Conservation (phyloP, 1,139 yeast species). For the Sugiyamaella neomexicana region DNA sequence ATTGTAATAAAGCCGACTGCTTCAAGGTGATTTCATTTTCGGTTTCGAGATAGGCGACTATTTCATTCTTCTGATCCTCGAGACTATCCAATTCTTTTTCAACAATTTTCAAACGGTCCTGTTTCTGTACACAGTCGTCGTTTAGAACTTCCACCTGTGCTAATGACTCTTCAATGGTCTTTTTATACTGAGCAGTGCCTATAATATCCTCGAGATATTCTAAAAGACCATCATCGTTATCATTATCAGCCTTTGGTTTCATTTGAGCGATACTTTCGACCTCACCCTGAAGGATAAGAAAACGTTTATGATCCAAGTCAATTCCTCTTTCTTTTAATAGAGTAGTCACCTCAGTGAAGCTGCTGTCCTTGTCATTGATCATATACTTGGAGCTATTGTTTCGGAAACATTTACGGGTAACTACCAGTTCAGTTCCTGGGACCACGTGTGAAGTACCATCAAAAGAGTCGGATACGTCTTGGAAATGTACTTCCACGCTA, state of each 20-base stretch:
- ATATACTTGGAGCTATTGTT: slow-evolving; percentile 79
- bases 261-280: slow-evolving; percentile 98
- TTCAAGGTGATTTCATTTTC: slow-evolving; percentile 64
- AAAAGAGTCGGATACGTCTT: slow-evolving; percentile 68
- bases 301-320: slow-evolving; percentile 92
- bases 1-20: slow-evolving; percentile 60
- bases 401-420: slow-evolving; percentile 75
- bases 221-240: slow-evolving; percentile 87
- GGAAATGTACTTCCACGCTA: slow-evolving; percentile 91
- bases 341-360: slow-evolving; percentile 76
- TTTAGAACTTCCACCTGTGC: slow-evolving; percentile 65
- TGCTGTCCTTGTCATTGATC: slow-evolving; percentile 67
- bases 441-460: slow-evolving; percentile 46
- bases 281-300: slow-evolving; percentile 94
- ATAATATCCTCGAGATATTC: slow-evolving; percentile 96
- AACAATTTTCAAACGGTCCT: slow-evolving; percentile 74
- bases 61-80: slow-evolving; percentile 69
- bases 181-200: slow-evolving; percentile 86
- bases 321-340: slow-evolving; percentile 81
- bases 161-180: slow-evolving; percentile 65
- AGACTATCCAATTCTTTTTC: slow-evolving; percentile 70
- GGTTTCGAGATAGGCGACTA: slow-evolving; percentile 60
- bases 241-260: slow-evolving; percentile 95
- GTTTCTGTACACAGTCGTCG: slow-evolving; percentile 79
- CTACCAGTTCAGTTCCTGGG: slow-evolving; percentile 60